phyloP scores from a whole-genome alignment of 148 eudicot genomes.

The Rheum nobile region DNA sequence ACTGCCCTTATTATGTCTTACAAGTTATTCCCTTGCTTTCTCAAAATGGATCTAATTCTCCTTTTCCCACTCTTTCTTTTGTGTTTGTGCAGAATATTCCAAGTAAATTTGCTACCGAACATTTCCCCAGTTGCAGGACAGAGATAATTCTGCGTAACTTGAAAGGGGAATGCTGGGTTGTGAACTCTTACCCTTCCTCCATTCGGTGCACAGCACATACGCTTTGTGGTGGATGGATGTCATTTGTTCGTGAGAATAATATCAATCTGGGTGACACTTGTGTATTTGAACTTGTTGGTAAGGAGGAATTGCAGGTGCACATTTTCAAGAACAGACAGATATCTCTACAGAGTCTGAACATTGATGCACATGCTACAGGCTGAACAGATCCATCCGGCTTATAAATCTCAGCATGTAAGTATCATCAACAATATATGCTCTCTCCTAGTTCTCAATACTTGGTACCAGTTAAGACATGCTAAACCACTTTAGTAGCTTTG shows the following conservation, averaged over 20 bases:
- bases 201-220: conserved; percentile 34
- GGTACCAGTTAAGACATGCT: background rate
- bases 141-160: conserved; percentile 54
- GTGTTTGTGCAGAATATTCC: conserved; percentile 49
- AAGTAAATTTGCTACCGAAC: conserved; percentile 50
- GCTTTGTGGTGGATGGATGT: conserved; percentile 78
- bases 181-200: conserved; percentile 19
- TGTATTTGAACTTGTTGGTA: conserved; percentile 69
- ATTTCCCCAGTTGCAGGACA: conserved; percentile 53
- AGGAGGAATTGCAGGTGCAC: conserved; percentile 55
- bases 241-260: conserved; percentile 58
- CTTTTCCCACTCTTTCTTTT: background rate
- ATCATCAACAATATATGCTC: background rate
- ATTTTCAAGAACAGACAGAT: conserved; percentile 38
- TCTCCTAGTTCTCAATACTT: background rate
- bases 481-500: background rate
- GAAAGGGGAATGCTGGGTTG: conserved; percentile 59
- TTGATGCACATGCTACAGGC: background rate
- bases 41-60: background rate
- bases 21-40: background rate
- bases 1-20: background rate
- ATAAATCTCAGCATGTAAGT: background rate
- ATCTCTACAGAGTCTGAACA: conserved; percentile 2
- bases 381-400: background rate
- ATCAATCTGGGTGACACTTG: conserved; percentile 62